These are phyloP conservation scores for Fusarium denticulatum DNA, from an alignment of 2,329 filamentous ascomycete genomes.

Conservation along the genomic window DNA sequence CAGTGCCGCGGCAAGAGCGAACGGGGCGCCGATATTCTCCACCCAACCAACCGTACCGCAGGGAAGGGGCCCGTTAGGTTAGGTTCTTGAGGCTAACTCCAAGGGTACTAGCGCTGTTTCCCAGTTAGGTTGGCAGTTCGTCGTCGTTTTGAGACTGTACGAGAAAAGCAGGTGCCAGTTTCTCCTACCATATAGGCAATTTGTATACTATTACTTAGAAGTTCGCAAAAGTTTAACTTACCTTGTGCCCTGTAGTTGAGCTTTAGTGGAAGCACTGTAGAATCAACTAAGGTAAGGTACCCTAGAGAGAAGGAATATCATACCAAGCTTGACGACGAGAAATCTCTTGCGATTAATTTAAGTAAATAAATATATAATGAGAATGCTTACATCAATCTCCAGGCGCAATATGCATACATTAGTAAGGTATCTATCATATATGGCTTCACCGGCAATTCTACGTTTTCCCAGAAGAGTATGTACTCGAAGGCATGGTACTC, in stretches of 20 bases:
- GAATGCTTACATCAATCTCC: background rate
- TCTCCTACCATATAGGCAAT: background rate
- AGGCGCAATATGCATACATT: background rate
- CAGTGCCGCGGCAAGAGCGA: constrained; percentile 38
- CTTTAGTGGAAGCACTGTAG: background rate
- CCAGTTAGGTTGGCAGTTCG: constrained; percentile 21
- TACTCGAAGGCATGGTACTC: background rate
- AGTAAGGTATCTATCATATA: background rate
- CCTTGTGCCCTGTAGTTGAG: background rate
- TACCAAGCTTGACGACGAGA: background rate
- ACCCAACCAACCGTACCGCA: constrained; percentile 13
- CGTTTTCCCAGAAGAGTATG: background rate
- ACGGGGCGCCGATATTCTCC: constrained; percentile 15
- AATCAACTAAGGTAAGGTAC: background rate
- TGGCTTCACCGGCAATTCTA: background rate
- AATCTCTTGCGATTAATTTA: background rate
- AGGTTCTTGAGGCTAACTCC: background rate
- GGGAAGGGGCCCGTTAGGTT: constrained; percentile 15
- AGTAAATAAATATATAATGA: background rate
- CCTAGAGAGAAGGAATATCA: background rate
- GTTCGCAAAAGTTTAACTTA: background rate
- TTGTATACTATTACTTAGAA: background rate
- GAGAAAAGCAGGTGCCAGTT: constrained; percentile 11
- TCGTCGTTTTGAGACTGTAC: constrained; percentile 8
- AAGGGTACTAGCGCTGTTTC: background rate